Base-by-base conservation (phyloP, 306 rosid genomes). In the Pterocarpus macrocarpus region DNA sequence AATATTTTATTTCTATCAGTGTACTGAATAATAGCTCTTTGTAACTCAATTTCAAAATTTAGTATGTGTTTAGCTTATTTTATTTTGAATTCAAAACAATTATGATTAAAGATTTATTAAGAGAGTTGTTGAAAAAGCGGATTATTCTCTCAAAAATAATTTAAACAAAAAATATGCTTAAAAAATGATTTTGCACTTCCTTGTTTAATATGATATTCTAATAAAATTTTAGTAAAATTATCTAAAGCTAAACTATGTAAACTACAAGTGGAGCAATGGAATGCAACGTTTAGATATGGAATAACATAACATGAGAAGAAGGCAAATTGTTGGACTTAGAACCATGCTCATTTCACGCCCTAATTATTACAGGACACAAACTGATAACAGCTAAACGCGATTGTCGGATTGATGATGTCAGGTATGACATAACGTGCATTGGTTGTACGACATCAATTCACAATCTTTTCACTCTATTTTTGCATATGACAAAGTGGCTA, bases 341-440 rank as follows among this genome's bases (percentile, higher is more conserved):
- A 22, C 28, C 28, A 22, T 22, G 28, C 28, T 49, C 75, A 33
- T 70, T 8, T 68, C 56, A 68, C 2, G 38, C 56, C 16, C 7
- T 32, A 33, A 70, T 70, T 7, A 70, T 52, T 30, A 4, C 4
- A 49, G 50, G 76, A 52, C 69, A 63, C 44, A 16, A 76, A 17
- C 28, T 32, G 33, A 34, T 41, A 32, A 75, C 52, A 64, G 63
- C 72, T 76, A 77, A 50, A 77, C 66, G 5, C 35, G 13, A 52
- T 4, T 15, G 52, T 76, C 57, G 73, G 64, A 52, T 64, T 35
- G 28, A 65, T 65, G 34, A 52, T 53, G 66, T 28, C 16, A 13
- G 15, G 5, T 38, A 15, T 45, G 28, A 62, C 36, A 11, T 5
- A 57, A 75, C 58, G 2, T 12, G 64, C 15, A 22, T 5, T 15